Percentiles rank a stretch among this genome's conserved stretches.
Evolutionary conservation across 257 asterid genomes (phyloP).

Genomic region (Euphrasia confusa): DNA sequence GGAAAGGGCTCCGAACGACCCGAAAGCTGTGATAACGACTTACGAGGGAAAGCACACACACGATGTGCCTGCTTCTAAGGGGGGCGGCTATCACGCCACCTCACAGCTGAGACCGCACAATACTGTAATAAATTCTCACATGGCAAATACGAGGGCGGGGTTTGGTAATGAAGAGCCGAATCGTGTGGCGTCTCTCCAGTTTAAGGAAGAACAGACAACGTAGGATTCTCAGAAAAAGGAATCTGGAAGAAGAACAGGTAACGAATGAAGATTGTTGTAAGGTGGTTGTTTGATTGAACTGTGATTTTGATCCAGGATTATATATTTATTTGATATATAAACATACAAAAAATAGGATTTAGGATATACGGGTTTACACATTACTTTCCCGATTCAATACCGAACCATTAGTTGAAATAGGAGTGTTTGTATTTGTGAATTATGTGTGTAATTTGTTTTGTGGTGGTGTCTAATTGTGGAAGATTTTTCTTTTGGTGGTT

Average conservation of each 20-base stretch:
- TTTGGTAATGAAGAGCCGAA: constrained; percentile 45
- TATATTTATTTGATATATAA: constrained; percentile 13
- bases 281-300: constrained; percentile 26
- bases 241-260: constrained; percentile 8
- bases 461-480: constrained; percentile 15
- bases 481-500: constrained; percentile 26
- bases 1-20: constrained; percentile 82
- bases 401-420: constrained; percentile 25
- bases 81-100: constrained; percentile 43
- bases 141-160: constrained; percentile 29
- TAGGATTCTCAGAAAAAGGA: constrained; percentile 14
- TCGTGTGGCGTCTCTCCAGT: constrained; percentile 48
- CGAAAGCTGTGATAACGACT: constrained; percentile 82
- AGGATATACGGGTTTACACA: constrained; percentile 26
- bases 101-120: constrained; percentile 50
- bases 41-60: constrained; percentile 88
- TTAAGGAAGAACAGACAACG: constrained; percentile 69
- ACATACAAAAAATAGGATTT: constrained; percentile 26
- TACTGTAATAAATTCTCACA: constrained; percentile 28
- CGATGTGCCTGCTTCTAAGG: constrained; percentile 71
- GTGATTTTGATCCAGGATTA: constrained; percentile 23
- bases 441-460: constrained; percentile 36
- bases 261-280: not conserved
- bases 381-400: constrained; percentile 21
- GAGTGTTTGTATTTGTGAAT: constrained; percentile 39